phyloP scores from a whole-genome alignment of 176 grass and related monocot genomes.

The Bonia amplexicaulis region DNA sequence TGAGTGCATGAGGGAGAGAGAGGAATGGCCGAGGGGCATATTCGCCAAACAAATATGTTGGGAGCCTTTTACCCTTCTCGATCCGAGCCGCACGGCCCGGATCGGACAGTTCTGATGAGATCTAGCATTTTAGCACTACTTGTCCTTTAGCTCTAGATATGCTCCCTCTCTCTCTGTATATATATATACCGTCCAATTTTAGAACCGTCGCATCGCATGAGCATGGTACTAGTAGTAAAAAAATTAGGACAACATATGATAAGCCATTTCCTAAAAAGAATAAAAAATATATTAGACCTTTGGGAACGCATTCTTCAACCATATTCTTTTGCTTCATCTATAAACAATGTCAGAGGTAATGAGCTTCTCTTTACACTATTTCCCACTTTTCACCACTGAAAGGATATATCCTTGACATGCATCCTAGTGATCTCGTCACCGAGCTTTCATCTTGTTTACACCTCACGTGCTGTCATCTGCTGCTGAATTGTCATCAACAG shows the following conservation, averaged over 20 bases:
- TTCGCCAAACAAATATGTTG: too few relatives aligned
- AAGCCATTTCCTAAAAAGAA: neutral
- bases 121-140: too few relatives aligned
- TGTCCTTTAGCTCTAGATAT: too few relatives aligned
- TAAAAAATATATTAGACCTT: neutral
- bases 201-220: too few relatives aligned
- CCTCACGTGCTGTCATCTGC: conserved; percentile 14
- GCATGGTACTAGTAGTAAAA: neutral
- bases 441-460: neutral
- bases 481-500: conserved; percentile 18
- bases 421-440: neutral
- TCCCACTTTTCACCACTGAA: neutral
- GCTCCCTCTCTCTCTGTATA: too few relatives aligned
- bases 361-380: neutral
- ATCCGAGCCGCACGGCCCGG: too few relatives aligned
- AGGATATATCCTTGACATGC: neutral
- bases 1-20: too few relatives aligned
- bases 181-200: too few relatives aligned
- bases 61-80: too few relatives aligned
- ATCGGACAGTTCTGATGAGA: too few relatives aligned
- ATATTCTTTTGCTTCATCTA: neutral
- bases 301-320: neutral
- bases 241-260: neutral
- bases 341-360: neutral
- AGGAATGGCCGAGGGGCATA: too few relatives aligned